phyloP scores from a whole-genome alignment of 768 basidiomycete species.

The Calocera cornea region DNA sequence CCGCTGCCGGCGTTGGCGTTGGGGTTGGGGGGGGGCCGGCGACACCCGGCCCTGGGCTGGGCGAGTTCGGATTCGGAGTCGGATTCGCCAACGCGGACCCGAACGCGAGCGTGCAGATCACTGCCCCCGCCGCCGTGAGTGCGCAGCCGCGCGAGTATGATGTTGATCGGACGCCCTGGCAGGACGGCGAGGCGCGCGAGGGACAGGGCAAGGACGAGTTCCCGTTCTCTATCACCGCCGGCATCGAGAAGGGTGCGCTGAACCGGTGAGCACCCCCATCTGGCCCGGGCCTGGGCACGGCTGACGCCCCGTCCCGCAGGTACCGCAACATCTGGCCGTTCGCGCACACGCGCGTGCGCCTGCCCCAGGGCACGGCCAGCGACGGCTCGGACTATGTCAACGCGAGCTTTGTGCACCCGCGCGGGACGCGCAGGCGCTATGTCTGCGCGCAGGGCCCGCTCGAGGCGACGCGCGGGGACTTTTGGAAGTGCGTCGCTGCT shows the following conservation, averaged over 20 bases:
- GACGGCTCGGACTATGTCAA: slow-evolving; percentile 85
- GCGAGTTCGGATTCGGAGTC: no score
- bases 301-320: slow-evolving; percentile 27
- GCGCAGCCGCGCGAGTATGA: no score
- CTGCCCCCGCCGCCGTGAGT: no score
- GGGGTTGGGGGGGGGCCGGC: no score
- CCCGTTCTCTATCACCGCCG: slow-evolving; percentile 90
- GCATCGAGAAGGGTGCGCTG: slow-evolving; percentile 86
- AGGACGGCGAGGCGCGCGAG: no score
- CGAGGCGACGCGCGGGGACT: slow-evolving; percentile 76
- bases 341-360: slow-evolving; percentile 79
- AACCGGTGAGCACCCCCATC: slow-evolving; percentile 51
- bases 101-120: no score
- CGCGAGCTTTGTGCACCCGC: slow-evolving; percentile 81
- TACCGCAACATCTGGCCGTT: slow-evolving; percentile 98
- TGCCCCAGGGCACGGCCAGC: slow-evolving; percentile 27
- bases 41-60: no score
- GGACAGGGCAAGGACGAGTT: slow-evolving; percentile 30
- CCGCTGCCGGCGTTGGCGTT: neutral
- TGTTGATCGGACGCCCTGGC: no score
- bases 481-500: slow-evolving; percentile 71
- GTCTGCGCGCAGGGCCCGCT: slow-evolving; percentile 95
- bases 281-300: neutral
- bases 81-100: no score
- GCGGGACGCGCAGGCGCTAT: slow-evolving; percentile 67